Evolutionary conservation across 2,329 filamentous ascomycete species (phyloP), one percentile per base, ranked within the genome.

Genomic region (Macrophomina pseudophaseolina): DNA sequence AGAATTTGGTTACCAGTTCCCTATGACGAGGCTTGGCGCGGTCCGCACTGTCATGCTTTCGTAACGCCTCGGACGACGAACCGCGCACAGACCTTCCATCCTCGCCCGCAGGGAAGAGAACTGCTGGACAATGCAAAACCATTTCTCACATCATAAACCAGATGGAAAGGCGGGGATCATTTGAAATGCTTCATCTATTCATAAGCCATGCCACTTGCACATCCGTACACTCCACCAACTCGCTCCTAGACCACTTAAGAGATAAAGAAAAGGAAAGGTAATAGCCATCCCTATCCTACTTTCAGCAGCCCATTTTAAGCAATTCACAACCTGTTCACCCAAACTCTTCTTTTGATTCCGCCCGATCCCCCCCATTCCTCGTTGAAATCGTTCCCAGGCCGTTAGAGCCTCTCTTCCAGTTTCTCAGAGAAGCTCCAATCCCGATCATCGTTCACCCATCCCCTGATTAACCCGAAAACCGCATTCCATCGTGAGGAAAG

Each of bases 151-250:
- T 12, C 35, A 4, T 8, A 38, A 38, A 38, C 7, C 35, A 38
- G 35, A 8, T 38, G 51, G 7, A 32, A 8, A 52, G 18, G 30
- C 28, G n/a, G 38, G 38, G 6, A 52, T 56, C 1, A 23, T 35
- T 56, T 35, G 35, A 56, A 56, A 56, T 56, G 35, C 12, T 56
- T 58, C 54, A 58, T 58, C 54, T 44, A 58, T 58, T 58, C 54
- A 58, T 58, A 58, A 58, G 4, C 35, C 35, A 38, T 38, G 11
- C 35, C 35, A 38, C 35, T 8, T 12, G 6, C 11, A 38, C 42
- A 46, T 14, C 38, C 38, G 8, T 42, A 8, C 42, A 46, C 35
- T 12, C 42, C 42, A 46, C 38, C 38, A 8, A 9, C 16, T 18
- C 42, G 16, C 42, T 18, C 12, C 42, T 14, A 16, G 12, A 16